phyloP scores from a whole-genome alignment of 140 eudicot species.

The Erigeron philadelphicus region DNA sequence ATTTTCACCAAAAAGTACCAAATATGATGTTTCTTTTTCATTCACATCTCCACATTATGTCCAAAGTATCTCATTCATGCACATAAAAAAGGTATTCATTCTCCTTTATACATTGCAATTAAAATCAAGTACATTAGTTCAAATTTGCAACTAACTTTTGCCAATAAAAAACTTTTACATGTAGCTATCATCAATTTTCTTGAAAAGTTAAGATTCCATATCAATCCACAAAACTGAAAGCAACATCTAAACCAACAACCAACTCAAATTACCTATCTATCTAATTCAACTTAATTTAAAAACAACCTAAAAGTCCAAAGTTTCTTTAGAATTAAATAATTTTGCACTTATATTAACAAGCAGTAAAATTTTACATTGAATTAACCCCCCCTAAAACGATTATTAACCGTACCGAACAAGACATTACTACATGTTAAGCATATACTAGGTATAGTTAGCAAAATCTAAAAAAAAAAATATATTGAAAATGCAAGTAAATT shows the following conservation, averaged over 20 bases:
- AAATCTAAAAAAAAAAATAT: not conserved
- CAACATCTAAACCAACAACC: slow-evolving; percentile 3
- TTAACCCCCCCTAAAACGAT: too few relatives aligned
- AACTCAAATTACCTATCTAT: slow-evolving; percentile 2
- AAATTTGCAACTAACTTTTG: slow-evolving; percentile 4
- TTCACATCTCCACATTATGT: not conserved
- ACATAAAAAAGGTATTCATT: not conserved
- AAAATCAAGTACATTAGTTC: slow-evolving; percentile 6
- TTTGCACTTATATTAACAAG: too few relatives aligned
- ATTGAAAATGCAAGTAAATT: slow-evolving; percentile 17
- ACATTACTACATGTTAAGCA: not conserved
- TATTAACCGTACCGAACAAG: not conserved
- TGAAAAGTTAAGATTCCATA: slow-evolving; percentile 13
- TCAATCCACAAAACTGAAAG: not conserved
- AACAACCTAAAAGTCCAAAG: slow-evolving; percentile 2
- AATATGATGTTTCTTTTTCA: slow-evolving; percentile 11
- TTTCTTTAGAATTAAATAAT: not conserved
- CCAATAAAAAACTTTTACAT: not conserved
- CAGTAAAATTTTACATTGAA: too few relatives aligned
- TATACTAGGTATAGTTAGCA: not conserved
- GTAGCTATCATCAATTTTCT: not conserved
- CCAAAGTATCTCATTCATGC: slow-evolving; percentile 9
- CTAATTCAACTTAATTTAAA: not conserved
- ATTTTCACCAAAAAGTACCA: slow-evolving; percentile 12
- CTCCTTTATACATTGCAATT: slow-evolving; percentile 8